These are phyloP conservation scores for Globisporangium sylvaticum DNA, from an alignment of 352 stramenopile species.

Conservation along the genomic window DNA sequence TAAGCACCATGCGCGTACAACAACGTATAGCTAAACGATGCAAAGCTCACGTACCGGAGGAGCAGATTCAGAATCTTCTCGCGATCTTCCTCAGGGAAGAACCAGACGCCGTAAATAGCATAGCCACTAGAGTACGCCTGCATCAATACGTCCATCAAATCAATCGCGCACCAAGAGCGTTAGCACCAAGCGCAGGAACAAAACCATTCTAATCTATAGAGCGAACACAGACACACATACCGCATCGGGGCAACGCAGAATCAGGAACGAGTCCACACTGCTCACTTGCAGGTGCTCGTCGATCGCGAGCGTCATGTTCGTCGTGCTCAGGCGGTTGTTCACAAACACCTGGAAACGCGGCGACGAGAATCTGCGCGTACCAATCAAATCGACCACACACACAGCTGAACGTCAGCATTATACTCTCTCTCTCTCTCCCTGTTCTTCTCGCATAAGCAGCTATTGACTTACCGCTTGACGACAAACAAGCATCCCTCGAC, in stretches of 20 bases:
- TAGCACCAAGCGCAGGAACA: neutral
- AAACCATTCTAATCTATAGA: neutral
- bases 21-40: neutral
- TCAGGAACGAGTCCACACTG: slow-evolving; percentile 83
- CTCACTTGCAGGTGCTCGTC: slow-evolving; percentile 73
- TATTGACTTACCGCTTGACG: slow-evolving; percentile 67
- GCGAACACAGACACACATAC: slow-evolving; percentile 19
- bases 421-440: neutral
- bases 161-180: neutral
- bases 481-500: slow-evolving; percentile 84
- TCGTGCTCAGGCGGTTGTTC: slow-evolving; percentile 88
- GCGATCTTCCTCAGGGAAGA: slow-evolving; percentile 83
- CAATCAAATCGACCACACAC: neutral
- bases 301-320: slow-evolving; percentile 78
- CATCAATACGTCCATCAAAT: neutral
- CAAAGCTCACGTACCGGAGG: slow-evolving; percentile 36
- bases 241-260: slow-evolving; percentile 63
- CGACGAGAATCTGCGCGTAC: slow-evolving; percentile 42
- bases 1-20: neutral
- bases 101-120: slow-evolving; percentile 86
- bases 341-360: slow-evolving; percentile 85
- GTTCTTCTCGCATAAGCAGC: too few species aligned
- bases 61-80: slow-evolving; percentile 75
- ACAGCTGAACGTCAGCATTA: neutral
- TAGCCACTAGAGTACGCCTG: slow-evolving; percentile 54